phyloP scores from a whole-genome alignment of 73 alveolate genomes.

The Tetrahymena malaccensis region DNA sequence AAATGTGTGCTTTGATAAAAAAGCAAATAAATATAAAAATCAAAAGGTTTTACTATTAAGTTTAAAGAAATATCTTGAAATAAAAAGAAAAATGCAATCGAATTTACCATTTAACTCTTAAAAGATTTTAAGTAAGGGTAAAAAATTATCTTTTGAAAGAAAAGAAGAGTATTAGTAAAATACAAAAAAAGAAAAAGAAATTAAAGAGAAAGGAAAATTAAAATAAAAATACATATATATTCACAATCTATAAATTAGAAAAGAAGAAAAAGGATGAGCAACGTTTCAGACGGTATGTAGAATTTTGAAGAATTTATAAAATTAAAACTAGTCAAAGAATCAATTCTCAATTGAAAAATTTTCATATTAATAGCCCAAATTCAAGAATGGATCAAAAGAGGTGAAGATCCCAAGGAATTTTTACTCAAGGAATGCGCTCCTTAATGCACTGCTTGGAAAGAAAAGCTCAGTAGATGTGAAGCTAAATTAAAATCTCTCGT shows the following conservation, averaged over 20 bases:
- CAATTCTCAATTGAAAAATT: background rate
- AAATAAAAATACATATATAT: background rate
- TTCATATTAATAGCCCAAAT: background rate
- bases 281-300: background rate
- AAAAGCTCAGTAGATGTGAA: constrained; percentile 63
- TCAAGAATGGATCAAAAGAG: constrained; percentile 43
- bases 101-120: background rate
- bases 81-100: background rate
- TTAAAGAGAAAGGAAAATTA: background rate
- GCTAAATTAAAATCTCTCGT: constrained; percentile 47
- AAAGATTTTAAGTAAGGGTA: background rate
- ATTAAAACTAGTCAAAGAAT: background rate
- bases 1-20: no score
- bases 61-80: background rate
- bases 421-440: constrained; percentile 64
- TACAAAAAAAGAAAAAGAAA: background rate
- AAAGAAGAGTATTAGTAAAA: background rate
- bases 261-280: background rate
- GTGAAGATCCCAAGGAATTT: constrained; percentile 60
- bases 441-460: constrained; percentile 58
- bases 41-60: background rate
- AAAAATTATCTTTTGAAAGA: background rate
- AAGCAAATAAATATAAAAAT: no score
- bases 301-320: background rate
- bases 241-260: background rate